A percentile compares a stretch with the other conserved stretches of the same genome.
phyloP scores from a whole-genome alignment of 2,329 filamentous ascomycete species.

The Diatrype stigma region DNA sequence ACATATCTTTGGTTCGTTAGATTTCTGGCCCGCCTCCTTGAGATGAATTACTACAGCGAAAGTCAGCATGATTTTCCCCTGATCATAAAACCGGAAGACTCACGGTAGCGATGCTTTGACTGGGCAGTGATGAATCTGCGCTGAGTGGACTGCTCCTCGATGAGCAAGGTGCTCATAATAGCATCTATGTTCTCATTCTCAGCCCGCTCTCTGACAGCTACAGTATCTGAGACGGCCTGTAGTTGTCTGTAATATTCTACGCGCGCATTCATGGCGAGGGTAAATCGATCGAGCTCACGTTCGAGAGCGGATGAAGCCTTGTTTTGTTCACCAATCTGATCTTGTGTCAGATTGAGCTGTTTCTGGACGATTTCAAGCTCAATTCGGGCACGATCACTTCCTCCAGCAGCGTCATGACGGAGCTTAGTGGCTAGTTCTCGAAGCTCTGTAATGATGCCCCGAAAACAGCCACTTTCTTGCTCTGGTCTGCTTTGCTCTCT shows the following conservation, averaged over 20 bases:
- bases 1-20: constrained; percentile 65
- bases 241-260: constrained; percentile 88
- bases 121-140: constrained; percentile 58
- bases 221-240: constrained; percentile 85
- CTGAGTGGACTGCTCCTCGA: constrained; percentile 47
- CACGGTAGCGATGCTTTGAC: constrained; percentile 71
- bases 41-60: constrained; percentile 47
- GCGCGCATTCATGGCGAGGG: constrained; percentile 74
- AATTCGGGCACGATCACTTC: constrained; percentile 50
- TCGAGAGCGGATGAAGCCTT: constrained; percentile 50
- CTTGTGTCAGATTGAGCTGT: constrained; percentile 59
- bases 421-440: constrained; percentile 59
- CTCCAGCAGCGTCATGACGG: constrained; percentile 51
- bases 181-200: constrained; percentile 41
- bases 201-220: constrained; percentile 67
- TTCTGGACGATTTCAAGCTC: constrained; percentile 64
- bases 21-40: constrained; percentile 55
- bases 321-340: constrained; percentile 45
- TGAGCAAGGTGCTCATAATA: constrained; percentile 37
- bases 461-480: constrained; percentile 58
- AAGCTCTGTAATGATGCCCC: constrained; percentile 65
- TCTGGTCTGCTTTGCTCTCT: constrained; percentile 46
- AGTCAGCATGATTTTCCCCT: constrained; percentile 14
- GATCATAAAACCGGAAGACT: constrained; percentile 21
- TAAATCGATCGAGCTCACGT: constrained; percentile 72